Percentiles rank a stretch among this genome's conserved stretches.
phyloP scores from a whole-genome alignment of 2,329 filamentous ascomycete species.

The Plenodomus lindquistii region DNA sequence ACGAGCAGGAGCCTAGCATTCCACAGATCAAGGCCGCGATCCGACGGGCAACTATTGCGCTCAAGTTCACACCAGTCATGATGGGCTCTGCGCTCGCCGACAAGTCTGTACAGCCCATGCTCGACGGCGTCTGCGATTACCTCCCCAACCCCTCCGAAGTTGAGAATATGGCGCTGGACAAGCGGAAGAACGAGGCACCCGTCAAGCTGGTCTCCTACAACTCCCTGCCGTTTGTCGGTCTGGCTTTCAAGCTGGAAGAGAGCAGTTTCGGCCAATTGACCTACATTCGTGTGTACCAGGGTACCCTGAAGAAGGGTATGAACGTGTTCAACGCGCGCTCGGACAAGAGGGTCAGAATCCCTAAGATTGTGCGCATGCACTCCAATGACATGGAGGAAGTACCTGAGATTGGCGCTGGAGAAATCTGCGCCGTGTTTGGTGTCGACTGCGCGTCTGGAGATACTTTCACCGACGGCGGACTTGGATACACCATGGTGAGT shows the following conservation, averaged over 20 bases:
- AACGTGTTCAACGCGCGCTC: constrained; percentile 93
- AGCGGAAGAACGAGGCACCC: constrained; percentile 72
- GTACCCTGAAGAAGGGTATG: constrained; percentile 81
- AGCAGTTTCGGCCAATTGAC: constrained; percentile 98
- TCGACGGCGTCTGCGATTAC: constrained; percentile 95
- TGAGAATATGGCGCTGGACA: constrained; percentile 86
- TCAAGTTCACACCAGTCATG: constrained; percentile 92
- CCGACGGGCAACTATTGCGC: constrained; percentile 81
- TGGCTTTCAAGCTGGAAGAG: constrained; percentile 98
- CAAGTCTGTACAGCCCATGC: constrained; percentile 93
- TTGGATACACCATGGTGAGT: constrained; percentile 83
- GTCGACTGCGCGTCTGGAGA: constrained; percentile 97
- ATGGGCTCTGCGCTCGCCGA: constrained; percentile 96
- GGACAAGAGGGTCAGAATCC: constrained; percentile 95
- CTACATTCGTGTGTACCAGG: constrained; percentile 98
- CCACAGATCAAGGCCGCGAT: constrained; percentile 91
- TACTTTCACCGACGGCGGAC: constrained; percentile 91
- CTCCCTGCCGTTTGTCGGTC: constrained; percentile 87
- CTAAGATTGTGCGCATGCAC: constrained; percentile 98
- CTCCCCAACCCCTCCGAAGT: constrained; percentile 90
- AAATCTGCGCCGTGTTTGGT: constrained; percentile 98
- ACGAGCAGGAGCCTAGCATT: constrained; percentile 77
- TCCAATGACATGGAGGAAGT: constrained; percentile 99
- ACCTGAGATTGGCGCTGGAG: constrained; percentile 86
- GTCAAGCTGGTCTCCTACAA: constrained; percentile 94